Base-by-base conservation (phyloP, 2,329 filamentous ascomycete genomes). In the Fusarium devonianum region DNA sequence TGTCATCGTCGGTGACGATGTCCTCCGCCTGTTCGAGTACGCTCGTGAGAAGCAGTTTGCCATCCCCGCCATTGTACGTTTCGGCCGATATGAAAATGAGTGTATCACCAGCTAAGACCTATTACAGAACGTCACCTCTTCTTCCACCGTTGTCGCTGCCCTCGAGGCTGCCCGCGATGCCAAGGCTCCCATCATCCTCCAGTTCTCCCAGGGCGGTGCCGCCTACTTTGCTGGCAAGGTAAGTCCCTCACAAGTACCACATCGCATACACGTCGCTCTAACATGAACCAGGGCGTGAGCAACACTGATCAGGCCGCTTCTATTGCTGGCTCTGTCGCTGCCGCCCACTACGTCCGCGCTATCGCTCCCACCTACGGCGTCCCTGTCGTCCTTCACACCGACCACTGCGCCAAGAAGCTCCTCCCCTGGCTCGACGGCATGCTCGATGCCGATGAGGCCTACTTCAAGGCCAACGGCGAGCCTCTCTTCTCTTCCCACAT, bases 341-440 rank as follows among this genome's bases (percentile, higher is more conserved):
- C 84, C 66, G 94, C 94, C 65, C 90, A 96, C 80, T 97, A 90
- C 82, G 91, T 97, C 79, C 90, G 92, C 71, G 80, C 89, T 64
- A 78, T 97, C 68, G 91, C 94, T 41, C 90, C 93, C 54, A 66
- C 83, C 65, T 99, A 99, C 78, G 91, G 88, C 66, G 79, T 97
- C 63, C 93, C 93, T 69, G 91, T 96, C 65, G 81, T 97, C 67
- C 86, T 97, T 53, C 92, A 97, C 85, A 95, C 93, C 72, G 94
- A 99, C 75, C 94, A 97, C 83, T 96, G 93, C 78, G 93, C 94
- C 73, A 97, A 97, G 89, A 97, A 97, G 87, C 90, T 97, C 52
- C 87, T 97, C 49, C 94, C 94, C 57, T 97, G 93, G 93, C 81
- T 97, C 73, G 92, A 97, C 71, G 92, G 92, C 73, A 92, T 97